phyloP scores from a whole-genome alignment of 1,139 yeast species.

The Cylindricascospora bacillispora region DNA sequence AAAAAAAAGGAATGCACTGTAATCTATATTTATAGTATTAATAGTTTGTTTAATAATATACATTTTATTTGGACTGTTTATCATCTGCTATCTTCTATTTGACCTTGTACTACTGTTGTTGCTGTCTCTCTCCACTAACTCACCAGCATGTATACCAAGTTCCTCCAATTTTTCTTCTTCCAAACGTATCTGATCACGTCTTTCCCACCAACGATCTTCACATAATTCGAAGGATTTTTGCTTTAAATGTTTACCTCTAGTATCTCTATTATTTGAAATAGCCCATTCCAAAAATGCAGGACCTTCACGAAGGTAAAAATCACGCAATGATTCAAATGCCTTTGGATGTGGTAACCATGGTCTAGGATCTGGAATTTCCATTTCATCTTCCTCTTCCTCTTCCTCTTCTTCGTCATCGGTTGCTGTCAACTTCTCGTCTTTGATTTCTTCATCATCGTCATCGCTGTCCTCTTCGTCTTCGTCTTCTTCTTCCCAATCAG shows the following conservation, averaged over 20 bases:
- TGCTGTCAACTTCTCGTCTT: slow-evolving; percentile 33
- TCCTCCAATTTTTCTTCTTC: slow-evolving; percentile 87
- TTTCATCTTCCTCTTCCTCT: slow-evolving; percentile 40
- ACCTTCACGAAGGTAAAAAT: slow-evolving; percentile 77
- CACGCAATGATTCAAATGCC: slow-evolving; percentile 77
- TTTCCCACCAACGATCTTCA: slow-evolving; percentile 97
- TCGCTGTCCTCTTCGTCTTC: slow-evolving; percentile 50
- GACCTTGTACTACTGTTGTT: slow-evolving; percentile 28
- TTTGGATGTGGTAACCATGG: slow-evolving; percentile 98
- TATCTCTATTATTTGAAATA: slow-evolving; percentile 67
- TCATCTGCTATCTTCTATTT: background rate
- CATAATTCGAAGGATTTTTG: slow-evolving; percentile 81
- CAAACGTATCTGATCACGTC: slow-evolving; percentile 81
- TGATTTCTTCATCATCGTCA: slow-evolving; percentile 37
- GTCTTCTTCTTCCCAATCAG: slow-evolving; percentile 56
- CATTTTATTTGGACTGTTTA: background rate
- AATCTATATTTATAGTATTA: too few relatives aligned
- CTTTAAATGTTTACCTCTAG: slow-evolving; percentile 85
- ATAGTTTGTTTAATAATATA: too few relatives aligned
- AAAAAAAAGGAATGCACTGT: too few relatives aligned
- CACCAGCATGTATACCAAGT: slow-evolving; percentile 73
- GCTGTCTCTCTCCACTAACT: slow-evolving; percentile 71
- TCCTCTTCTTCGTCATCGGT: slow-evolving; percentile 46
- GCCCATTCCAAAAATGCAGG: slow-evolving; percentile 88
- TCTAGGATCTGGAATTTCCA: slow-evolving; percentile 75